Percentiles rank a stretch among this genome's conserved stretches.
phyloP scores from a whole-genome alignment of 2,329 filamentous ascomycete genomes.

The Aspergillus sp. region DNA sequence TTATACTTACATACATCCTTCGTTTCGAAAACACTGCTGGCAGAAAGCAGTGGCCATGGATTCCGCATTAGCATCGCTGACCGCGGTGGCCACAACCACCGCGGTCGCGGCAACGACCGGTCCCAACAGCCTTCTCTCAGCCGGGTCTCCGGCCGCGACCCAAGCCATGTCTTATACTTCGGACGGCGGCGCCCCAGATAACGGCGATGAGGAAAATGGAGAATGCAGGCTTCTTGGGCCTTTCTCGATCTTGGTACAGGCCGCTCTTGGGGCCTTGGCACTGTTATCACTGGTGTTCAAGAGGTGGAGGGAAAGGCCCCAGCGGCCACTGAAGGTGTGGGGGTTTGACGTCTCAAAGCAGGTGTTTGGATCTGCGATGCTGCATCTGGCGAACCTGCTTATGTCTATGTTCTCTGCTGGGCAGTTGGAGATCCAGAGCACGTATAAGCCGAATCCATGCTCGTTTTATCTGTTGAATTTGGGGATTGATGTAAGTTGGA shows the following conservation, averaged over 20 bases:
- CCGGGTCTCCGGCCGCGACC: slow-evolving; percentile 4
- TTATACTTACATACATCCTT: background rate
- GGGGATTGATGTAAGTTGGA: slow-evolving; percentile 75
- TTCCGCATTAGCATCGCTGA: background rate
- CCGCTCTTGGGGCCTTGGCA: slow-evolving; percentile 72
- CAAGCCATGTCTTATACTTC: slow-evolving; percentile 12
- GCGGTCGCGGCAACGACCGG: slow-evolving; percentile 5
- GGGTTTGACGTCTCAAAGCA: slow-evolving; percentile 97
- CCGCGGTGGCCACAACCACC: slow-evolving; percentile 3
- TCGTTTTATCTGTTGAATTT: slow-evolving; percentile 93
- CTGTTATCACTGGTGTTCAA: slow-evolving; percentile 85
- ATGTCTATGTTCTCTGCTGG: slow-evolving; percentile 95
- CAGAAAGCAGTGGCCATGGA: background rate
- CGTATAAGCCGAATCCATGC: slow-evolving; percentile 79
- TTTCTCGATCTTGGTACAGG: slow-evolving; percentile 86
- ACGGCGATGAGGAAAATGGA: slow-evolving; percentile 47
- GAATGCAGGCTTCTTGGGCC: slow-evolving; percentile 83
- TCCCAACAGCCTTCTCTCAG: background rate
- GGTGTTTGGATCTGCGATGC: slow-evolving; percentile 83
- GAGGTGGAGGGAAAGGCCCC: slow-evolving; percentile 82
- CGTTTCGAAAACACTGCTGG: background rate
- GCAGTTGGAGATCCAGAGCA: slow-evolving; percentile 49
- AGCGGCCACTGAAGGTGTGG: slow-evolving; percentile 92
- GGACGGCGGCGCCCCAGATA: slow-evolving; percentile 20
- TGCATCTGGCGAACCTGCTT: slow-evolving; percentile 86